These are phyloP conservation scores for Aspergillus unguis DNA, from an alignment of 2,329 filamentous ascomycete species.

Conservation along the genomic window DNA sequence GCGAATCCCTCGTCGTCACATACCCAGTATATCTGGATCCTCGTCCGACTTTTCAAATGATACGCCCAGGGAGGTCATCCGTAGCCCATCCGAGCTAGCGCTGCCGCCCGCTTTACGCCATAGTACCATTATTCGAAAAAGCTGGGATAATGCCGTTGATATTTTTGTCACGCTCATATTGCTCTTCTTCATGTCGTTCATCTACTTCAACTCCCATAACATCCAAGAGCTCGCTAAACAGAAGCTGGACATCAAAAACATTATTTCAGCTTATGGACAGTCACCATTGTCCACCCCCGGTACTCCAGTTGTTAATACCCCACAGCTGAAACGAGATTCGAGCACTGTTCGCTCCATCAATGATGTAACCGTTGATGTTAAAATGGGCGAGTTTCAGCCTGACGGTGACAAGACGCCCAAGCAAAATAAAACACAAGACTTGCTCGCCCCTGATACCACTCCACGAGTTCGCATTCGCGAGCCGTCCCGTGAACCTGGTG, in stretches of 20 bases:
- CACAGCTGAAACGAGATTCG: constrained; percentile 27
- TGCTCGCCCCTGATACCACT: constrained; percentile 23
- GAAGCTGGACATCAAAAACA: constrained; percentile 46
- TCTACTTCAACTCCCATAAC: constrained; percentile 43
- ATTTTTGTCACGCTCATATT: constrained; percentile 43
- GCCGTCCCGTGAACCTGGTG: constrained; percentile 32
- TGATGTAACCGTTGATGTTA: constrained; percentile 33
- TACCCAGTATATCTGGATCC: constrained; percentile 46
- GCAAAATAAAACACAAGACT: constrained; percentile 22
- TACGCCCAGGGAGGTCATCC: constrained; percentile 36
- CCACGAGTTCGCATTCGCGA: constrained; percentile 42
- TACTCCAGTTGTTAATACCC: constrained; percentile 32
- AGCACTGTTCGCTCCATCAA: constrained; percentile 25
- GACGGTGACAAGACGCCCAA: constrained; percentile 31
- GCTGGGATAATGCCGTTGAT: constrained; percentile 45
- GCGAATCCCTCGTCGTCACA: constrained; percentile 35
- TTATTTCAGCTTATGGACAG: constrained; percentile 40
- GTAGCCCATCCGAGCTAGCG: constrained; percentile 36
- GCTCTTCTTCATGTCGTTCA: constrained; percentile 39
- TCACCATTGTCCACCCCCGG: constrained; percentile 37
- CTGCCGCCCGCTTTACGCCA: constrained; percentile 39
- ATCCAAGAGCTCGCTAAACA: constrained; percentile 42
- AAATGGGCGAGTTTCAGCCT: constrained; percentile 18
- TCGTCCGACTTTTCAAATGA: constrained; percentile 36
- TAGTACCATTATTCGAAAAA: constrained; percentile 45